phyloP scores from a whole-genome alignment of 371 early-diverging fungal species.

The Rhizopus stolonifer region DNA sequence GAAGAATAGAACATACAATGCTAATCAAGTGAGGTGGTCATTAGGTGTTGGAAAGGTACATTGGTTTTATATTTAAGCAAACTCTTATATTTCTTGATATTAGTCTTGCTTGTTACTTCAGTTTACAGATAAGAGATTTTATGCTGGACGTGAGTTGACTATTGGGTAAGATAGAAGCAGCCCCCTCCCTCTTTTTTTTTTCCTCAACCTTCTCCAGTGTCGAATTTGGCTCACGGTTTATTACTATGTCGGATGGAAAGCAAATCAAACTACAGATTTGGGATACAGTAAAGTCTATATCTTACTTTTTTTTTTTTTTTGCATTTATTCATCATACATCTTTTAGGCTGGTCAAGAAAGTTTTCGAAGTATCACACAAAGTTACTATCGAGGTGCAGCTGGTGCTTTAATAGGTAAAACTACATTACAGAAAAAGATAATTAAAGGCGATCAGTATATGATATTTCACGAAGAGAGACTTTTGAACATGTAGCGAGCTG shows the following conservation, averaged over 20 bases:
- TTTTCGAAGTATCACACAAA: constrained; percentile 93
- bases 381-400: constrained; percentile 97
- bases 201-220: no score
- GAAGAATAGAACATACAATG: not conserved
- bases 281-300: constrained; percentile 88
- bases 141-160: constrained; percentile 83
- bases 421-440: not conserved
- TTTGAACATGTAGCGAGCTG: constrained; percentile 91
- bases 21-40: not conserved
- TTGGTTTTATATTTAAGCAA: no score
- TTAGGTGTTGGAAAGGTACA: constrained; percentile 78
- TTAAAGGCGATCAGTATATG: no score
- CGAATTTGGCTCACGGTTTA: constrained; percentile 81
- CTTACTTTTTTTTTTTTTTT: no score
- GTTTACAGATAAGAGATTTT: constrained; percentile 83
- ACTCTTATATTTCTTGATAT: no score
- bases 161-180: constrained; percentile 65
- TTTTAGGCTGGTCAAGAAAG: constrained; percentile 92
- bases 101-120: constrained; percentile 81
- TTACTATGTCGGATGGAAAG: constrained; percentile 69
- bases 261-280: constrained; percentile 97
- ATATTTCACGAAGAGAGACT: constrained; percentile 83
- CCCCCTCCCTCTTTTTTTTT: no score
- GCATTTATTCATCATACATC: not conserved
- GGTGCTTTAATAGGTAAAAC: constrained; percentile 78